phyloP scores from a whole-genome alignment of 192 early-diverging fungal species.

The Jimgerdemannia lactiflua region DNA sequence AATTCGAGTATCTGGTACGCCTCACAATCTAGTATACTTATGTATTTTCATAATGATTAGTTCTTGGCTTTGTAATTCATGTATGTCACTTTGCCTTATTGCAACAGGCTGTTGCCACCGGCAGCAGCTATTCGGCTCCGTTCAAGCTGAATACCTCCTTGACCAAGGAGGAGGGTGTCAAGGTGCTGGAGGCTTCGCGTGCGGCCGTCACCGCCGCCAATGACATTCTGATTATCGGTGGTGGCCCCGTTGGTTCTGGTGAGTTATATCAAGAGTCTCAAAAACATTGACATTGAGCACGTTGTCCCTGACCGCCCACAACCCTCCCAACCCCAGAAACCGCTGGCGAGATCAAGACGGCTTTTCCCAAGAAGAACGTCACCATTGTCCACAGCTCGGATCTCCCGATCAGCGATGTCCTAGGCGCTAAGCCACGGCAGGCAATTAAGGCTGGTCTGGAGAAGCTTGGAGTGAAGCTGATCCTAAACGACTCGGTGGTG shows the following conservation, averaged over 20 bases:
- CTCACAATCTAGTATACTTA: background rate
- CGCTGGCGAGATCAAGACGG: constrained; percentile 49
- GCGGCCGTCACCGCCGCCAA: constrained; percentile 34
- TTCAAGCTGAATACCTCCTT: constrained; percentile 23
- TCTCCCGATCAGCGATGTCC: constrained; percentile 28
- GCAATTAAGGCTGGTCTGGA: constrained; percentile 42
- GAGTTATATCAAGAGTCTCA: background rate
- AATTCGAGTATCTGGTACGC: constrained; percentile 47
- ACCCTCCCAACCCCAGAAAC: constrained; percentile 26
- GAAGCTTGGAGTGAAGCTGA: constrained; percentile 34
- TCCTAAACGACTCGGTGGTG: constrained; percentile 44
- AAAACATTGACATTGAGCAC: background rate
- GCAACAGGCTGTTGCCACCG: constrained; percentile 42
- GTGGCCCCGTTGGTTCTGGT: constrained; percentile 57
- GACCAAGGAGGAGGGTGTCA: constrained; percentile 35
- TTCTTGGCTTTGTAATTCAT: background rate
- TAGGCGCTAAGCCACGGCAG: constrained; percentile 9
- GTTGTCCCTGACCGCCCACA: background rate
- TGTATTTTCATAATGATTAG: background rate
- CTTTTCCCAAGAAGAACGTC: constrained; percentile 39
- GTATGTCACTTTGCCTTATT: constrained; percentile 2
- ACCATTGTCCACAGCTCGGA: constrained; percentile 38
- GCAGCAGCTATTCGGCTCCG: constrained; percentile 41
- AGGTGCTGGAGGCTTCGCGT: constrained; percentile 30
- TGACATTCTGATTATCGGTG: constrained; percentile 55